Evolutionary conservation across 2,329 filamentous ascomycete genomes (phyloP).

Genomic region (Lasiodiplodia gonubiensis): DNA sequence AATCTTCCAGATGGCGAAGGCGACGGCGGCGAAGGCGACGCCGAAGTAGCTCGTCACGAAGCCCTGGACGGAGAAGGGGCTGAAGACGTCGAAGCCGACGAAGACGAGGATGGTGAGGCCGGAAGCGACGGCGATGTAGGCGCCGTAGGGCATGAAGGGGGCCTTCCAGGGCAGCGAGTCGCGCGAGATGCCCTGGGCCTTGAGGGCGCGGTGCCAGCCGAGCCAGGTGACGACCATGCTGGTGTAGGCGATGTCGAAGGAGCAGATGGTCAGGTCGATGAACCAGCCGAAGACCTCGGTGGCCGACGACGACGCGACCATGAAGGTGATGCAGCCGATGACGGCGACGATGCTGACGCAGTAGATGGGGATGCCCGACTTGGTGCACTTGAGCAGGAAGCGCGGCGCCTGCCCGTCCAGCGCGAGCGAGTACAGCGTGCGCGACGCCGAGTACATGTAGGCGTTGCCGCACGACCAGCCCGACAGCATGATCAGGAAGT

Average conservation of each 20-base stretch:
- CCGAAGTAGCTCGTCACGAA: conserved; percentile 22
- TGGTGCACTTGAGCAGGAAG: conserved; percentile 64
- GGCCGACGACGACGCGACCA: conserved; percentile 70
- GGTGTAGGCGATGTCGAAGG: conserved; percentile 57
- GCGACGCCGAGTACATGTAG: conserved; percentile 60
- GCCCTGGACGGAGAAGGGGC: conserved; percentile 6
- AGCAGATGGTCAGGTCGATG: conserved; percentile 73
- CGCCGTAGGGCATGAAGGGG: conserved; percentile 19
- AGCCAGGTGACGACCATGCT: conserved; percentile 65
- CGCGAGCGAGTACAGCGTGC: conserved; percentile 59
- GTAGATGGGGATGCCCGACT: conserved; percentile 73
- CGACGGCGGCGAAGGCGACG: conserved; percentile 27
- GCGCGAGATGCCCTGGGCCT: conserved; percentile 56
- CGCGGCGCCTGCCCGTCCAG: conserved; percentile 60
- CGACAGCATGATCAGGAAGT: conserved; percentile 61
- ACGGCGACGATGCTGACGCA: conserved; percentile 70
- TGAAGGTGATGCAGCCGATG: conserved; percentile 73
- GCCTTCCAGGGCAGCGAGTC: conserved; percentile 45
- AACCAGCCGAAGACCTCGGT: conserved; percentile 76
- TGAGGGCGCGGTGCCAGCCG: conserved; percentile 61
- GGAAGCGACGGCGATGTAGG: conserved; percentile 2
- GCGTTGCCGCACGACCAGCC: conserved; percentile 63
- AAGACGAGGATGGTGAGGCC: neutral
- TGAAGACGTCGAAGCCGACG: conserved; percentile 24
- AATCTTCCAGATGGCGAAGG: conserved; percentile 40